Percentiles rank a stretch among this genome's conserved stretches.
Conservation (phyloP, 2,329 filamentous ascomycete genomes). For the Calonectria pseudoreteaudii region DNA sequence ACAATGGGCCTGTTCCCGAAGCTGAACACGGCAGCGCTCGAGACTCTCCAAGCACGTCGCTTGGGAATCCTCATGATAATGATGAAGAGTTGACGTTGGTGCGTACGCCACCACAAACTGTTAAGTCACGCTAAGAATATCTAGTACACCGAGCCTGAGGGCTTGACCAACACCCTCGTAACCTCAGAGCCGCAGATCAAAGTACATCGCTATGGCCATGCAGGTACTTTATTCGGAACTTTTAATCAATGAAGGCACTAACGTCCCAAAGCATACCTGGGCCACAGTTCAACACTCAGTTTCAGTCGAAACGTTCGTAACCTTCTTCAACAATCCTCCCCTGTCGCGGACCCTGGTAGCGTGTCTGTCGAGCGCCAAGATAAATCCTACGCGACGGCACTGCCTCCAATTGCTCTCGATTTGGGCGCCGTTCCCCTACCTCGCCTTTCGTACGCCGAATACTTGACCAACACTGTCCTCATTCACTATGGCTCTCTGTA, state of each 20-base stretch:
- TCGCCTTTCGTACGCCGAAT: constrained; percentile 32
- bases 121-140: neutral
- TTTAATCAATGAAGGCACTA: too few relatives aligned
- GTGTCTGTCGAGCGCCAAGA: constrained; percentile 32
- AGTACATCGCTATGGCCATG: constrained; percentile 33
- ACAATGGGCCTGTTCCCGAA: neutral
- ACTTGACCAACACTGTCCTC: constrained; percentile 32
- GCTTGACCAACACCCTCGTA: constrained; percentile 32
- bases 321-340: constrained; percentile 30
- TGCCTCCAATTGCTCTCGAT: constrained; percentile 29
- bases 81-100: neutral
- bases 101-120: neutral
- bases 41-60: neutral
- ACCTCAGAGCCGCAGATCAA: constrained; percentile 35
- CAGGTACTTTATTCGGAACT: constrained; percentile 10
- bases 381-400: constrained; percentile 27
- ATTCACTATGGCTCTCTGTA: constrained; percentile 34
- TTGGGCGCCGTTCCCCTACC: constrained; percentile 26
- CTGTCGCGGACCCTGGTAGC: constrained; percentile 24
- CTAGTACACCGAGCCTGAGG: neutral
- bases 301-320: constrained; percentile 37
- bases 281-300: constrained; percentile 34
- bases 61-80: neutral
- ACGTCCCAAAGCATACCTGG: constrained; percentile 31
- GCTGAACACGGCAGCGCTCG: neutral